Evolutionary conservation across 176 grass and related monocot species (phyloP).

Genomic region (Sorghum bicolor): Sorghum_bicolor_NCBIv3 NC_012872.2:311501-312000

Average conservation of each 20-base stretch:
- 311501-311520: slow-evolving; percentile 84
- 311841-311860: not conserved
- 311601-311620: not conserved
- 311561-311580: not conserved
- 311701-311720: not conserved
- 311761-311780: not conserved
- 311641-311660: not conserved
- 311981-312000: not conserved
- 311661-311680: not conserved
- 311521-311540: slow-evolving; percentile 86
- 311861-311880: not conserved
- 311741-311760: not conserved
- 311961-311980: not conserved
- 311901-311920: not conserved
- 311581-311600: not conserved
- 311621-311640: not conserved
- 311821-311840: not conserved
- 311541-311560: slow-evolving; percentile 1
- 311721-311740: not conserved
- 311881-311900: not conserved
- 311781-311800: not conserved
- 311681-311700: not conserved
- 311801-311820: not conserved
- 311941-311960: not conserved
- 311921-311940: not conserved